A percentile compares a stretch with the other conserved stretches of the same genome.
Evolutionary conservation across 495 filamentous ascomycete genomes (phyloP).

Genomic region (Oleoguttula mirabilis): DNA sequence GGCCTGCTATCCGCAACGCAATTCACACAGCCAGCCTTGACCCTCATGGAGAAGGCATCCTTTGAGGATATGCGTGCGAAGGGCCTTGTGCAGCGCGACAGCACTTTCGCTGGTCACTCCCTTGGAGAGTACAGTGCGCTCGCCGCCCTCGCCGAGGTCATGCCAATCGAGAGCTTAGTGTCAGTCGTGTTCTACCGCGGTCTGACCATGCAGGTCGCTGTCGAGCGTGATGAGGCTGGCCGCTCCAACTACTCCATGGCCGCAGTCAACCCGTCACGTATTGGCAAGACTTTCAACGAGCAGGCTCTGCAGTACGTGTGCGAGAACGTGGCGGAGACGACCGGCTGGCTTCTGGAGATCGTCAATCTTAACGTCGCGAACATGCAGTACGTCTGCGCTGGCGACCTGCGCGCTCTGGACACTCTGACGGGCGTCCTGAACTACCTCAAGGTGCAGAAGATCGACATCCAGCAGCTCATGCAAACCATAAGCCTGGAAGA

Average conservation of each 20-base stretch:
- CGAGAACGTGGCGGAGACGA: slow-evolving; percentile 80
- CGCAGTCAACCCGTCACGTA: slow-evolving; percentile 92
- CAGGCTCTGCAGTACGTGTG: slow-evolving; percentile 91
- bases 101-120: slow-evolving; percentile 94
- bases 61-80: slow-evolving; percentile 99
- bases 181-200: slow-evolving; percentile 99
- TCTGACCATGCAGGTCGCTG: slow-evolving; percentile 97
- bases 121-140: slow-evolving; percentile 97
- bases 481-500: slow-evolving; percentile 68
- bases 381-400: slow-evolving; percentile 96
- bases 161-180: slow-evolving; percentile 96
- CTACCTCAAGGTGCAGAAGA: slow-evolving; percentile 86
- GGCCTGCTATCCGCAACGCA: slow-evolving; percentile 95
- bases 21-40: slow-evolving; percentile 95
- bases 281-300: slow-evolving; percentile 96
- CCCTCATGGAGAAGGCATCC: slow-evolving; percentile 97
- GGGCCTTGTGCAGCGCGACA: slow-evolving; percentile 89
- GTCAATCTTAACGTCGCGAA: slow-evolving; percentile 99
- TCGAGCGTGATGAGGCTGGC: slow-evolving; percentile 85
- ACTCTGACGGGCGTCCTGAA: slow-evolving; percentile 86
- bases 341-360: slow-evolving; percentile 91
- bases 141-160: slow-evolving; percentile 91
- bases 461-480: slow-evolving; percentile 89
- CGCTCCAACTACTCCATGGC: slow-evolving; percentile 98
- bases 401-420: slow-evolving; percentile 90